phyloP scores from a whole-genome alignment of 1,284 basidiomycete species.

The Albatrellus sp. region DNA sequence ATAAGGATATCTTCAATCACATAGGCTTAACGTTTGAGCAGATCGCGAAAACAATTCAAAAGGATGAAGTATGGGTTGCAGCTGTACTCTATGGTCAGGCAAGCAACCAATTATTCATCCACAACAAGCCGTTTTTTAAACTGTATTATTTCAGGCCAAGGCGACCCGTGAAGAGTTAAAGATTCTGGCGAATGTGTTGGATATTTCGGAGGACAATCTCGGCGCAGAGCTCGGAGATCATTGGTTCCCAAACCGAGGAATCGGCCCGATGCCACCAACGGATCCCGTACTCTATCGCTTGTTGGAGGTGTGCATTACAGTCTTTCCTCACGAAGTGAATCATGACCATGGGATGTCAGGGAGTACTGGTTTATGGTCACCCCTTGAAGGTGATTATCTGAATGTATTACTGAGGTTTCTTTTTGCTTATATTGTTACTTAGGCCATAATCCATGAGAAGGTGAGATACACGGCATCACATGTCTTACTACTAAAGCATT shows the following conservation, averaged over 20 bases:
- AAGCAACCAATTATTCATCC: constrained; percentile 10
- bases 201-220: constrained; percentile 26
- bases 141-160: constrained; percentile 41
- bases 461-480: constrained; percentile 19
- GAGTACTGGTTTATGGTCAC: constrained; percentile 71
- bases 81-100: constrained; percentile 81
- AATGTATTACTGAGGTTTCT: constrained; percentile 1
- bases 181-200: constrained; percentile 40
- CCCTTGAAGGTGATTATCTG: constrained; percentile 49
- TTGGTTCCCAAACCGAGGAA: constrained; percentile 65
- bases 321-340: neutral
- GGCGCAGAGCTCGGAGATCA: constrained; percentile 43
- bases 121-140: neutral
- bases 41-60: constrained; percentile 57
- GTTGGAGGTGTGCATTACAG: constrained; percentile 49
- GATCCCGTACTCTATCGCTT: constrained; percentile 81
- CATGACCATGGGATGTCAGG: constrained; percentile 22
- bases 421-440: constrained; percentile 3
- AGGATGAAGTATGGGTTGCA: constrained; percentile 83
- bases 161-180: constrained; percentile 46
- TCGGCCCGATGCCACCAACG: constrained; percentile 55
- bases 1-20: neutral
- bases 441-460: constrained; percentile 84
- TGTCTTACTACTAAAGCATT: neutral
- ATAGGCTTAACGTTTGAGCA: constrained; percentile 62